Conservation (phyloP, 768 basidiomycete genomes). For the Lactifluus subvellereus region DNA sequence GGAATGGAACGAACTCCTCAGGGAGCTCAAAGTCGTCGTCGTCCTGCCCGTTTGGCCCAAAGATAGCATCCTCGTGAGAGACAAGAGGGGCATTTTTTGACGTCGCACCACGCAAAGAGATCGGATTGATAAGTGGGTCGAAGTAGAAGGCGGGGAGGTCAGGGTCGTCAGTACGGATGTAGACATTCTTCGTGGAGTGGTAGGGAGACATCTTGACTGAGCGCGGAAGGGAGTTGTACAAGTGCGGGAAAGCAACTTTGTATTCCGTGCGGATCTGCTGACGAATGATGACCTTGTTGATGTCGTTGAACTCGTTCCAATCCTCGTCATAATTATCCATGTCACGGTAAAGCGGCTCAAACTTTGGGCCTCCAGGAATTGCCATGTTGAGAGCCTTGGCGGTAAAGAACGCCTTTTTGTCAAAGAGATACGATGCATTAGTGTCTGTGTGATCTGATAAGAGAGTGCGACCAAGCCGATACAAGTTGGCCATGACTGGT, state of each 20-base stretch:
- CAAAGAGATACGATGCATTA: constrained; percentile 91
- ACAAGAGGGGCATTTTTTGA: constrained; percentile 79
- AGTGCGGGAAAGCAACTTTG: constrained; percentile 97
- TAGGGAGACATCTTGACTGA: constrained; percentile 90
- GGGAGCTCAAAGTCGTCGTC: constrained; percentile 87
- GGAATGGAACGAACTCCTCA: constrained; percentile 70
- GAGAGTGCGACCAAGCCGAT: constrained; percentile 89
- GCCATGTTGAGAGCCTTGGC: constrained; percentile 97
- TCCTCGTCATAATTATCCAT: constrained; percentile 98
- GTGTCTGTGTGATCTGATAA: constrained; percentile 88
- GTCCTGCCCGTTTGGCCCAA: constrained; percentile 81
- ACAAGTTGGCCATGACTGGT: constrained; percentile 95
- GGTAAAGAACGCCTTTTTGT: constrained; percentile 97
- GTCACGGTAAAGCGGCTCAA: constrained; percentile 94
- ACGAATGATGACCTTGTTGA: constrained; percentile 98
- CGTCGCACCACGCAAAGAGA: constrained; percentile 81
- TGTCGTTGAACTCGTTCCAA: constrained; percentile 99
- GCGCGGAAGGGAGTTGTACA: constrained; percentile 96
- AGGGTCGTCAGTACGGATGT: constrained; percentile 99
- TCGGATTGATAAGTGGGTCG: constrained; percentile 96
- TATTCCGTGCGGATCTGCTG: constrained; percentile 98
- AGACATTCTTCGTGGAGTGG: constrained; percentile 93
- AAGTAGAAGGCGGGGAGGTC: constrained; percentile 99
- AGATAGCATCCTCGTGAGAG: constrained; percentile 88
- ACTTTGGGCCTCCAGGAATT: constrained; percentile 97